Percentiles rank a stretch among this genome's conserved stretches.
phyloP scores from a whole-genome alignment of 495 filamentous ascomycete species.

The Neurospora sp. region DNA sequence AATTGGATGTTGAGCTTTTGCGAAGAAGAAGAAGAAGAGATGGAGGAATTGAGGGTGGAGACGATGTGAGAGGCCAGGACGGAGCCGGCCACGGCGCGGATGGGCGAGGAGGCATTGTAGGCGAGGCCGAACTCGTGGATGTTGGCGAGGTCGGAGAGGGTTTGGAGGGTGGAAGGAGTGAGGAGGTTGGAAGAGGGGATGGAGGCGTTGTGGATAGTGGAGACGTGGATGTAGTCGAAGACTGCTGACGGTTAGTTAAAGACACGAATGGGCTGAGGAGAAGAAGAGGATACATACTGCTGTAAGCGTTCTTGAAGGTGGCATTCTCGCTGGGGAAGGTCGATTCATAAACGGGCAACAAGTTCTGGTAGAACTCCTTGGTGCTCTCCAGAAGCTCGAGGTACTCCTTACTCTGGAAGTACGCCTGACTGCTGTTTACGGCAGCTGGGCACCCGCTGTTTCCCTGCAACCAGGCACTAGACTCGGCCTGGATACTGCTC shows the following conservation, averaged over 20 bases:
- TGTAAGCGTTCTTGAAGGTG: conserved; percentile 64
- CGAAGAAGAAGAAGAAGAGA: conserved; percentile 29
- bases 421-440: conserved; percentile 58
- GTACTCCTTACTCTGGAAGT: conserved; percentile 56
- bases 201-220: conserved; percentile 57
- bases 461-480: conserved; percentile 50
- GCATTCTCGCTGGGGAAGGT: conserved; percentile 44
- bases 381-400: conserved; percentile 39
- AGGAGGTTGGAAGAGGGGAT: conserved; percentile 43
- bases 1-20: conserved; percentile 56
- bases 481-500: conserved; percentile 45
- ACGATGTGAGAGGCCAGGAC: conserved; percentile 59
- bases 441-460: conserved; percentile 51
- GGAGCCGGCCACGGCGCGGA: conserved; percentile 44
- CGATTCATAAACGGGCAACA: conserved; percentile 51
- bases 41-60: conserved; percentile 48
- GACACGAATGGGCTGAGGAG: neutral
- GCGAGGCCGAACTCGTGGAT: conserved; percentile 59
- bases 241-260: conserved; percentile 36
- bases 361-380: conserved; percentile 50
- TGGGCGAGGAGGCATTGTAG: conserved; percentile 31
- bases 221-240: conserved; percentile 68
- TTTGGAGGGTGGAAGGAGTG: conserved; percentile 37
- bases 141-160: conserved; percentile 56
- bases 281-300: conserved; percentile 26